phyloP scores from a whole-genome alignment of 2,329 filamentous ascomycete genomes.

The Colletotrichum falcatum region DNA sequence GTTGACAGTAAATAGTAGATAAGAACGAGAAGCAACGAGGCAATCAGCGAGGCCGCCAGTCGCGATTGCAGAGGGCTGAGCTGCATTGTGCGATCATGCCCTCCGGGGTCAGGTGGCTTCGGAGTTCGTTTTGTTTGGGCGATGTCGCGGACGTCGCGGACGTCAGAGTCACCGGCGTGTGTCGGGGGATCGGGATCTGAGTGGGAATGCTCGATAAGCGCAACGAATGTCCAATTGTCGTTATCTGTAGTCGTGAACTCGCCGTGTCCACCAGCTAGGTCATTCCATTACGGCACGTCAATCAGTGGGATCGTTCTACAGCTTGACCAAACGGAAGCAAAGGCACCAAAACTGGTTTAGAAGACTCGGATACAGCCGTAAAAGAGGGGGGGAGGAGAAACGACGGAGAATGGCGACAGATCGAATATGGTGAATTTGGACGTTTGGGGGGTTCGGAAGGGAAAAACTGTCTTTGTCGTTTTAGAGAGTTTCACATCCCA shows the following conservation, averaged over 20 bases:
- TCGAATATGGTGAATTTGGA: constrained; percentile 6
- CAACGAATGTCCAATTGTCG: constrained; percentile 15
- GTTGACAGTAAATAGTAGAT: constrained; percentile 72
- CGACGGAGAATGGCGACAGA: constrained; percentile 7
- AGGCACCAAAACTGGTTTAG: constrained; percentile 13
- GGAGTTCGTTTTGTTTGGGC: constrained; percentile 3
- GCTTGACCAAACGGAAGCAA: constrained; percentile 19
- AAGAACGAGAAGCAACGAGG: constrained; percentile 68
- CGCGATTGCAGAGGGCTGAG: constrained; percentile 79
- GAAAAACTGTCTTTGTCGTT: constrained; percentile 33
- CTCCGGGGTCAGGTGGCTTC: constrained; percentile 51
- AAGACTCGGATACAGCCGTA: constrained; percentile 21
- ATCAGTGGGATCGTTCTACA: constrained; percentile 13
- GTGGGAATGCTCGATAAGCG: constrained; percentile 19
- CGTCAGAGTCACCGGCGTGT: constrained; percentile 9
- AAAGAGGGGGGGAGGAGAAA: constrained; percentile 6
- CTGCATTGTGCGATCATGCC: constrained; percentile 64
- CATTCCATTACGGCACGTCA: constrained; percentile 29
- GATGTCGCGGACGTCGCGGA: constrained; percentile 8
- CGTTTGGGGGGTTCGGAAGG: constrained; percentile 11
- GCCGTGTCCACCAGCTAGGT: constrained; percentile 24
- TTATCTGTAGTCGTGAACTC: constrained; percentile 20
- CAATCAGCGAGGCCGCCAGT: constrained; percentile 74
- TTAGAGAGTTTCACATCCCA: constrained; percentile 41
- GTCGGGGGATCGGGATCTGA: neutral